phyloP scores from a whole-genome alignment of 202 grass and related monocot species.

The Miscanthus sacchariflorus region DNA sequence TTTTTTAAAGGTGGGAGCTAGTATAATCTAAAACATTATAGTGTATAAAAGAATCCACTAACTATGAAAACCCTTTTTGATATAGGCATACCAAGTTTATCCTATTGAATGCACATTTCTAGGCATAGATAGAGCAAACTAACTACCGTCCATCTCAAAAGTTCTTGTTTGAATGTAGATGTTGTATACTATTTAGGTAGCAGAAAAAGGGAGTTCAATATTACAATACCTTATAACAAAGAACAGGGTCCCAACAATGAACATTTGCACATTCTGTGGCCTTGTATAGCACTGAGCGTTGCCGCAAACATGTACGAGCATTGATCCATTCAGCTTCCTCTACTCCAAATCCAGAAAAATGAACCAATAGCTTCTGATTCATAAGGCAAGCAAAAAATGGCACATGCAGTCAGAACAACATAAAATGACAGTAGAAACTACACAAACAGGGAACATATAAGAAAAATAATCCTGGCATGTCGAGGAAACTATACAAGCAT shows the following conservation, averaged over 20 bases:
- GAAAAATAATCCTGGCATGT: background rate
- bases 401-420: background rate
- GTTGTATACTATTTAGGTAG: too few relatives aligned
- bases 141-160: background rate
- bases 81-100: background rate
- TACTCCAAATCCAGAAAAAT: conserved; percentile 67
- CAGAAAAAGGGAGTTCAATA: background rate
- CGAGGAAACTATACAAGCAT: too few relatives aligned
- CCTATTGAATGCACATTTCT: too few relatives aligned
- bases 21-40: background rate
- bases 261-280: conserved; percentile 68
- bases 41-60: background rate
- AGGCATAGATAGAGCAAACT: too few relatives aligned
- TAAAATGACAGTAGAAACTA: too few relatives aligned
- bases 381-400: background rate
- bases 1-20: background rate
- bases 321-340: conserved; percentile 91
- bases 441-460: background rate
- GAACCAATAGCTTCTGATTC: conserved; percentile 72
- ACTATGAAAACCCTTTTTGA: background rate
- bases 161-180: too few relatives aligned
- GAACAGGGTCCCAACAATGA: conserved; percentile 60
- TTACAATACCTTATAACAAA: conserved; percentile 76
- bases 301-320: conserved; percentile 63
- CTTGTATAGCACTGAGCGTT: conserved; percentile 73